Evolutionary conservation across 1,139 yeast genomes (phyloP), one percentile per base, ranked within the genome.

Genomic region (Yamadazyma dushanensis): DNA sequence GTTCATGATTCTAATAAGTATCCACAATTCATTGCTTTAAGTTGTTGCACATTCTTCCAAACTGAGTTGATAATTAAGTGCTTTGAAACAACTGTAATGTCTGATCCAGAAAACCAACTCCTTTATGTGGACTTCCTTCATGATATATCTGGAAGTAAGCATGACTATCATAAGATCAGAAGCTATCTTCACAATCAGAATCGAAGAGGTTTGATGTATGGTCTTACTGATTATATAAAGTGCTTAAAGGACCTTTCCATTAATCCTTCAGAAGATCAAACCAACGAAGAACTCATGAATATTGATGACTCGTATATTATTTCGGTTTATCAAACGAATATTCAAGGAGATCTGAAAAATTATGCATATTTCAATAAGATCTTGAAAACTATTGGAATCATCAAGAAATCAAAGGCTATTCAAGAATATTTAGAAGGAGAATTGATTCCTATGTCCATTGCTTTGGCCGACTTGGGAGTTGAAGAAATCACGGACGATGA

Each of bases 401-500:
- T 64, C 17, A 66, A 76, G 43, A 57, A 69, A 7, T 79, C 84
- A 17, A 44, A 51, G 0, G 48, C 40, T 5, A 50, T 87, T n/a
- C 47, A 47, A 5, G 58, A 64, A 15, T 80, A 63, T 43, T 54
- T 84, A 26, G 68, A 66, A 3, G 63, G 70, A 20, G 90, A 84
- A 49, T 72, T 83, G 2, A 50, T 78, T 25, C 74, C 77, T 10
- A 45, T 77, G 4, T 54, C 58, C 3, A 72, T 78, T 35, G 94
- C 96, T 0, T 77, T 83, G 46, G 70, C 69, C 1, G 70, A 73
- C 11, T 59, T 88, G 32, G 82, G 78, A 11, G 73, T 83, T 16
- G 82, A 76, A 46, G 78, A 75, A 24, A 69, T 77, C 5, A 82
- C 87, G 3, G 94, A 83, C 51, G 92, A 83, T 50, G 94, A 84